A percentile compares a stretch with the other conserved stretches of the same genome.
Evolutionary conservation across 2,329 filamentous ascomycete species (phyloP).

Genomic region (Diplodia scrobiculata): DNA sequence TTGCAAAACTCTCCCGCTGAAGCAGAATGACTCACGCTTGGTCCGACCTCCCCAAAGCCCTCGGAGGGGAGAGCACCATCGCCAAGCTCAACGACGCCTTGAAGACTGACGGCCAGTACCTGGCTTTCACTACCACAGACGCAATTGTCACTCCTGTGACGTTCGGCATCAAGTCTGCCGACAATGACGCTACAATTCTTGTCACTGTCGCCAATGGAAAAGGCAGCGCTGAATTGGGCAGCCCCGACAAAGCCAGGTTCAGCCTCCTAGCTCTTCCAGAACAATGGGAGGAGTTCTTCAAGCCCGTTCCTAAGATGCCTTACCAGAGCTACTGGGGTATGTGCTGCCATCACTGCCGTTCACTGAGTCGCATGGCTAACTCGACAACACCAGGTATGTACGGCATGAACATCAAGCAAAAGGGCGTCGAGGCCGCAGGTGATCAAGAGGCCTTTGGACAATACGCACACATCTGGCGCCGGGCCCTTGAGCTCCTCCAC

Average conservation of each 20-base stretch:
- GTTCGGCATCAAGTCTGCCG: constrained; percentile 43
- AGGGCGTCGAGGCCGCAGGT: constrained; percentile 53
- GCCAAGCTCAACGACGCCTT: constrained; percentile 40
- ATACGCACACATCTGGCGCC: constrained; percentile 53
- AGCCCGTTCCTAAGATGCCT: constrained; percentile 46
- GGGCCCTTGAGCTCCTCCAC: constrained; percentile 53
- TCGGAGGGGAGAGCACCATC: constrained; percentile 37
- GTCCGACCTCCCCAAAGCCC: constrained; percentile 41
- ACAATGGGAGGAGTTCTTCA: constrained; percentile 53
- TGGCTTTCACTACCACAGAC: constrained; percentile 42
- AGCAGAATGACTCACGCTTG: constrained; percentile 32
- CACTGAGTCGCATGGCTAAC: background rate
- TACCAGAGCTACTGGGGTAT: constrained; percentile 53
- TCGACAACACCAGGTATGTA: constrained; percentile 36
- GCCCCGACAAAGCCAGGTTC: constrained; percentile 43
- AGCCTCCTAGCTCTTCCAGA: constrained; percentile 48
- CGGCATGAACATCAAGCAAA: constrained; percentile 54
- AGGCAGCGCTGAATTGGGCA: constrained; percentile 37
- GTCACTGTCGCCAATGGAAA: constrained; percentile 41
- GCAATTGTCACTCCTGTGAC: constrained; percentile 41
- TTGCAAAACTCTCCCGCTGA: background rate
- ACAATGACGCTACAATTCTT: constrained; percentile 41
- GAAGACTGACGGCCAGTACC: constrained; percentile 41
- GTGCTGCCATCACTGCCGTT: constrained; percentile 11
- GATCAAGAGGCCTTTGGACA: constrained; percentile 50